Conservation (phyloP, 1,284 basidiomycete genomes). For the Meira miltonrushii region DNA sequence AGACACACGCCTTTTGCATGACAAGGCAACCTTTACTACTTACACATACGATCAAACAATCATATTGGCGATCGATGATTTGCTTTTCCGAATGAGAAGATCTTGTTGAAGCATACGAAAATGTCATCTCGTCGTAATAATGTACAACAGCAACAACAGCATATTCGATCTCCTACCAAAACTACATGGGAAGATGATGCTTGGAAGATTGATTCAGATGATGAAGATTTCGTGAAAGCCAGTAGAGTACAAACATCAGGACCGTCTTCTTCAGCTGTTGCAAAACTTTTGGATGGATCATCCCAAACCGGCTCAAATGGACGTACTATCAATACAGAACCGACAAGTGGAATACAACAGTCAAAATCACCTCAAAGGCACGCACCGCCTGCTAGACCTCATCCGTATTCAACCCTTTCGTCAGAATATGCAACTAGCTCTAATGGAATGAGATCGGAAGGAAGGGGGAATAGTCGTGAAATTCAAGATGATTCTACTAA, state of each 20-base stretch:
- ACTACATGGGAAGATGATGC: constrained; percentile 44
- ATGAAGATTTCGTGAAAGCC: constrained; percentile 48
- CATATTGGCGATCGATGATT: too few relatives aligned
- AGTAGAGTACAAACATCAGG: constrained; percentile 19
- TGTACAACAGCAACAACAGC: background rate
- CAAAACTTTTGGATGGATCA: constrained; percentile 7
- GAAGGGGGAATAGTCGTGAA: too few relatives aligned
- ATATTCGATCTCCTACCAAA: background rate
- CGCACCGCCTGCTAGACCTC: constrained; percentile 15
- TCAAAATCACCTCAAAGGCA: constrained; percentile 10
- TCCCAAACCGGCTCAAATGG: constrained; percentile 3
- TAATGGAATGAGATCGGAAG: background rate
- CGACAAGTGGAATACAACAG: background rate
- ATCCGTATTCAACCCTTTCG: constrained; percentile 6
- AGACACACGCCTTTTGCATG: too few relatives aligned
- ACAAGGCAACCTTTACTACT: too few relatives aligned
- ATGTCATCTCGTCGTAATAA: too few relatives aligned
- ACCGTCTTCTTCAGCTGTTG: background rate
- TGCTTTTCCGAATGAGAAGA: too few relatives aligned
- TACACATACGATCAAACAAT: too few relatives aligned
- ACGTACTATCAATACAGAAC: background rate
- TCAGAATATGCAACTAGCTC: background rate
- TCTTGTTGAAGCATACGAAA: too few relatives aligned
- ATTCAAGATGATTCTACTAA: too few relatives aligned
- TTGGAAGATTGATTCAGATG: constrained; percentile 49